phyloP scores from a whole-genome alignment of 805 yeast genomes.

The Metschnikowia kofuensis region DNA sequence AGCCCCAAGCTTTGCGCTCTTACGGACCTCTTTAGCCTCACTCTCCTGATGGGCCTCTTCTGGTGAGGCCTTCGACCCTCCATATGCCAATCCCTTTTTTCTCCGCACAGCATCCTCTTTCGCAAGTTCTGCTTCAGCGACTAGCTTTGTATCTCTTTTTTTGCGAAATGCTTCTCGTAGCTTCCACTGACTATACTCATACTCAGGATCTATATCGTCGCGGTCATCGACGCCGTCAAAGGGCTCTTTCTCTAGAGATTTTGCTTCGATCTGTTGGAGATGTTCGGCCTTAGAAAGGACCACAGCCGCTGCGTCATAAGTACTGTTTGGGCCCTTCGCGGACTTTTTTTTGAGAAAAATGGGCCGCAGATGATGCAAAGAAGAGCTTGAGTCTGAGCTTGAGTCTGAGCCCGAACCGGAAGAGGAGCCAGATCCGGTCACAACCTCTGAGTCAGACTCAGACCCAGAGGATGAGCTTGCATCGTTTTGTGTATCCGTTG shows the following conservation, averaged over 20 bases:
- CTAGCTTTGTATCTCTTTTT: constrained; percentile 33
- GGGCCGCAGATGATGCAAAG: constrained; percentile 10
- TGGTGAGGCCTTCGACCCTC: too few relatives aligned
- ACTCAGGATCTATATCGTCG: constrained; percentile 53
- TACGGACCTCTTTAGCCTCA: constrained; percentile 11
- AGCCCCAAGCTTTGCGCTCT: constrained; percentile 26
- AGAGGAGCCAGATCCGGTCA: not conserved
- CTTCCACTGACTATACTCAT: constrained; percentile 42
- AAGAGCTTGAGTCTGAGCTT: constrained; percentile 2
- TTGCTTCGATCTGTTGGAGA: constrained; percentile 9
- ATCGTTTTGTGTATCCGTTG: not conserved
- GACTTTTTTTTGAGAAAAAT: constrained; percentile 12
- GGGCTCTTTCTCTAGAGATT: constrained; percentile 11
- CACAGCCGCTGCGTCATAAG: not conserved
- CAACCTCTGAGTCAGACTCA: not conserved
- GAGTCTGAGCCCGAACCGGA: constrained; percentile 5
- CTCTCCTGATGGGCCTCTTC: not conserved
- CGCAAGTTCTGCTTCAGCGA: constrained; percentile 30
- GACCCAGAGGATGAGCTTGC: not conserved
- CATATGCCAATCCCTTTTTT: not conserved
- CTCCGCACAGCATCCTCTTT: constrained; percentile 29
- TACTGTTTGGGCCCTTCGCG: not conserved
- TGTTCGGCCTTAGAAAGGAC: constrained; percentile 15
- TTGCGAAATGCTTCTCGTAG: constrained; percentile 37
- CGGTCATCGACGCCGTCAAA: constrained; percentile 52